Evolutionary conservation across 805 yeast species (phyloP).

Genomic region (Cyberlindnera xishuangbannaensis): DNA sequence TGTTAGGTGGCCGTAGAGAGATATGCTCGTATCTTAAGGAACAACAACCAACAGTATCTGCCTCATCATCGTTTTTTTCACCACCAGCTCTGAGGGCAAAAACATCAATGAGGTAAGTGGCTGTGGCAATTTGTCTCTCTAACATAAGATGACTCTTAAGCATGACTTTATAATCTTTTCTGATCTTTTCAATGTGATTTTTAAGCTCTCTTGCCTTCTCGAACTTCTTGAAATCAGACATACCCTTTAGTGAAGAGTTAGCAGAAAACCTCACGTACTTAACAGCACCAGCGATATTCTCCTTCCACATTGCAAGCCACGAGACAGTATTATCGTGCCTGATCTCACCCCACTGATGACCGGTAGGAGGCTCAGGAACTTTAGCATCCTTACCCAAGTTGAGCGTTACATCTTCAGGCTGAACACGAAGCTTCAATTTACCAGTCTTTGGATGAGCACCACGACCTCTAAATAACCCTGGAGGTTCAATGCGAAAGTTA

Average conservation of each 20-base stretch:
- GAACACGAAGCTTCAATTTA: slow-evolving; percentile 75
- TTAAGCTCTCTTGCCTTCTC: slow-evolving; percentile 89
- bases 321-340: slow-evolving; percentile 85
- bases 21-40: slow-evolving; percentile 88
- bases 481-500: slow-evolving; percentile 92
- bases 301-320: slow-evolving; percentile 98
- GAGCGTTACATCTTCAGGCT: slow-evolving; percentile 83
- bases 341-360: slow-evolving; percentile 88
- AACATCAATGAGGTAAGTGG: slow-evolving; percentile 85
- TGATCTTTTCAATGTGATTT: slow-evolving; percentile 61
- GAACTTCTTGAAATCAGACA: slow-evolving; percentile 84
- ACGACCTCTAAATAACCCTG: slow-evolving; percentile 92
- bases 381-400: slow-evolving; percentile 69
- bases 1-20: slow-evolving; percentile 77
- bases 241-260: slow-evolving; percentile 84
- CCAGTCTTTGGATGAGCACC: slow-evolving; percentile 98
- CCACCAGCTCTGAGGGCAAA: slow-evolving; percentile 98
- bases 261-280: slow-evolving; percentile 92
- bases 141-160: slow-evolving; percentile 73
- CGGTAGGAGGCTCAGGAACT: slow-evolving; percentile 79
- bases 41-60: slow-evolving; percentile 98
- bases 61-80: slow-evolving; percentile 94
- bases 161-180: slow-evolving; percentile 66
- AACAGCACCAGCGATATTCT: slow-evolving; percentile 74
- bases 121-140: slow-evolving; percentile 89